Percentiles rank a stretch among this genome's conserved stretches.
Conservation (phyloP, 345 rosid genomes). For the Geranium rotundifolium region DNA sequence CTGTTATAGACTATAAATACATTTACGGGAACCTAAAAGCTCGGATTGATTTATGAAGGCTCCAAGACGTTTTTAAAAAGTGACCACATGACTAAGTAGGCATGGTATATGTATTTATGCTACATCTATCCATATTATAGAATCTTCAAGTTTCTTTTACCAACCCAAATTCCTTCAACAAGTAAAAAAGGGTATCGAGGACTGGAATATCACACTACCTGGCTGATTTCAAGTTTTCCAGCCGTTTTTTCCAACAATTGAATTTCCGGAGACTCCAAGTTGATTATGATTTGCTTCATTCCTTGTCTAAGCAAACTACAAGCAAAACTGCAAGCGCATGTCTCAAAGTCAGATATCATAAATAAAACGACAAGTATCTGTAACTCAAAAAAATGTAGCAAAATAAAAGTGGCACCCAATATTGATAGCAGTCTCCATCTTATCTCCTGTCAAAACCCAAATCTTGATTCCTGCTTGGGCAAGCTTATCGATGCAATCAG, state of each 20-base stretch:
- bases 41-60: too few relatives aligned
- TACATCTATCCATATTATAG: too few relatives aligned
- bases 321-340: constrained; percentile 46
- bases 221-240: constrained; percentile 31
- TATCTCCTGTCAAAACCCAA: constrained; percentile 98
- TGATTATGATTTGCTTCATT: constrained; percentile 79
- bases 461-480: constrained; percentile 95
- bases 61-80: too few relatives aligned
- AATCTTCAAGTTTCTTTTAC: background rate
- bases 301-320: constrained; percentile 94
- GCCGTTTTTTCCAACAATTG: constrained; percentile 42
- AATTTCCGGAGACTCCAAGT: constrained; percentile 52
- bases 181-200: background rate
- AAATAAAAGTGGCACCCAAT: constrained; percentile 47
- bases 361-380: background rate
- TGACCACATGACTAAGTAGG: too few relatives aligned
- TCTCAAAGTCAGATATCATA: constrained; percentile 11
- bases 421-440: constrained; percentile 96
- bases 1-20: too few relatives aligned
- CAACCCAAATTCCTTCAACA: background rate
- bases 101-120: too few relatives aligned
- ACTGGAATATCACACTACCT: constrained; percentile 33
- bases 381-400: background rate
- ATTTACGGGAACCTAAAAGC: too few relatives aligned
- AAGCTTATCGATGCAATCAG: constrained; percentile 84